Conservation (phyloP, 805 yeast genomes). For the Yamadazyma sp. region DNA sequence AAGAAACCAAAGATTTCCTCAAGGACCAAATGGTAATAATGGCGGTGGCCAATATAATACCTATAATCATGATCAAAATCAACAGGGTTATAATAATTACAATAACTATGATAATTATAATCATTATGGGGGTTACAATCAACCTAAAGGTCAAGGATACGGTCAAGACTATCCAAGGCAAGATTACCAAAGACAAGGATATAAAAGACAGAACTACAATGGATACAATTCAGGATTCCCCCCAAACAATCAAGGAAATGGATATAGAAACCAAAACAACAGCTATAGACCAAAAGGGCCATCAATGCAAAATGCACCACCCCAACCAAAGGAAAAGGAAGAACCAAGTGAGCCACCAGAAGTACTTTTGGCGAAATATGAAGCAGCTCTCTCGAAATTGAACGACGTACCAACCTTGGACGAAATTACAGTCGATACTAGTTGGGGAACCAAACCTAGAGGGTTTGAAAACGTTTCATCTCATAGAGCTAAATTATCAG, state of each 20-base stretch:
- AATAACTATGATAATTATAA: neutral
- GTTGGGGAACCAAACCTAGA: conserved; percentile 71
- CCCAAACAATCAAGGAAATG: conserved; percentile 6
- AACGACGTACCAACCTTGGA: conserved; percentile 46
- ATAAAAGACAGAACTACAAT: neutral
- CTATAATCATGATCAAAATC: conserved; percentile 1
- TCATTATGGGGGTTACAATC: neutral
- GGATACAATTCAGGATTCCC: neutral
- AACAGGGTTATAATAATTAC: neutral
- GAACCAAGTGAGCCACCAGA: conserved; percentile 11
- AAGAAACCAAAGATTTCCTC: conserved; percentile 6
- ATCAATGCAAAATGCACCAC: too few relatives aligned
- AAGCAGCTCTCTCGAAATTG: conserved; percentile 30
- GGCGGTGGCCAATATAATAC: too few relatives aligned
- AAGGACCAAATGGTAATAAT: conserved; percentile 10
- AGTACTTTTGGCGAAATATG: conserved; percentile 19
- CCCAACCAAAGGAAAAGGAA: conserved; percentile 2
- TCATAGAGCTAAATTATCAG: conserved; percentile 73
- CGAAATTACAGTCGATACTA: conserved; percentile 48
- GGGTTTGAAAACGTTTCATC: conserved; percentile 76
- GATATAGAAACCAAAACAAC: neutral
- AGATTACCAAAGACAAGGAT: conserved; percentile 1
- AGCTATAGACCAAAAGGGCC: conserved; percentile 4
- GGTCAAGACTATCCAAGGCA: neutral
- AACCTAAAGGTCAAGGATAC: neutral